Percentiles rank a stretch among this genome's conserved stretches.
phyloP scores from a whole-genome alignment of 2,329 filamentous ascomycete genomes.

The Cryoendolithus antarcticus region DNA sequence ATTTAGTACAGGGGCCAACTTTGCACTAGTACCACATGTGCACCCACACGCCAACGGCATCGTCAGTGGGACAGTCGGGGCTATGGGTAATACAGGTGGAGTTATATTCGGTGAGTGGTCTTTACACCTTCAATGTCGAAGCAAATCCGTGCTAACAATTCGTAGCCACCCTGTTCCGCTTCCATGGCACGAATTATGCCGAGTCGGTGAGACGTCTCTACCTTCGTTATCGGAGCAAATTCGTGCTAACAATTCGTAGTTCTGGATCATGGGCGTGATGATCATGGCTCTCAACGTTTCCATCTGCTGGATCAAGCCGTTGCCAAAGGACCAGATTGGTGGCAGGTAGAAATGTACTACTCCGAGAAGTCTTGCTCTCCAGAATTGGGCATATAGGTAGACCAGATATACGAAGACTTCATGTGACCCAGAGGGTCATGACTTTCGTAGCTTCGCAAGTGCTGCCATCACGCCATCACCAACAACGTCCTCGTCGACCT shows the following conservation, averaged over 20 bases:
- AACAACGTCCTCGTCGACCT: conserved; percentile 32
- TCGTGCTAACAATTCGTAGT: not conserved
- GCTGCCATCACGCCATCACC: conserved; percentile 48
- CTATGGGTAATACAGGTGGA: conserved; percentile 58
- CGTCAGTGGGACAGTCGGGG: conserved; percentile 64
- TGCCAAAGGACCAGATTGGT: conserved; percentile 39
- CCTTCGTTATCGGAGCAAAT: no score
- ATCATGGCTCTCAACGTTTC: conserved; percentile 54
- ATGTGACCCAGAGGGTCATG: not conserved
- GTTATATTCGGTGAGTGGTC: conserved; percentile 45
- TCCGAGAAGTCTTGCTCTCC: no score
- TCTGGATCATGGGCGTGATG: conserved; percentile 68
- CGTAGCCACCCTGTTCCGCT: conserved; percentile 60
- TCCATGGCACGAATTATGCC: conserved; percentile 53
- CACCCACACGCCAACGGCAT: conserved; percentile 64
- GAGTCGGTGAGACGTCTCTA: conserved; percentile 25
- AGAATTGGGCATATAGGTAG: no score
- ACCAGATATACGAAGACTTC: no score
- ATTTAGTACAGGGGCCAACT: conserved; percentile 44
- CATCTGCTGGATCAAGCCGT: conserved; percentile 48
- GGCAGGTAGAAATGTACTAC: conserved; percentile 15
- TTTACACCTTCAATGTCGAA: no score
- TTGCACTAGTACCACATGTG: conserved; percentile 72
- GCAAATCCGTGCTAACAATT: no score
- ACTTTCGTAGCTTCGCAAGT: conserved; percentile 40